These are phyloP conservation scores for Cryptococcus maquisensis DNA, from an alignment of 1,284 basidiomycete species.

Conservation along the genomic window DNA sequence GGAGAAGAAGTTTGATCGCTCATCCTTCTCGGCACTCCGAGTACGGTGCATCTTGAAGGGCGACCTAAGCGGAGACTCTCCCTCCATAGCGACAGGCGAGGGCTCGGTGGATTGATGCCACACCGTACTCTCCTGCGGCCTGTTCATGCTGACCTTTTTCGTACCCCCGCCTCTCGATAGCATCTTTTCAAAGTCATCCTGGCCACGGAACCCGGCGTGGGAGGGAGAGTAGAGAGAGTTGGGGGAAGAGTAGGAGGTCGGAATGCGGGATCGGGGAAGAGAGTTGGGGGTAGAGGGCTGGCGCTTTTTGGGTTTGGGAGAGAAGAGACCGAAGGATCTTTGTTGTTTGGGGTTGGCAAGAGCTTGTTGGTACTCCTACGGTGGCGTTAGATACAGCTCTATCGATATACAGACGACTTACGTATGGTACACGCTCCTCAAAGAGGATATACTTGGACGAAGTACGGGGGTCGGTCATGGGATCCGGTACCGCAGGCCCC, in stretches of 20 bases:
- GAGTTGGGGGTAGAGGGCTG: conserved; percentile 54
- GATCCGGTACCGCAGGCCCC: conserved; percentile 11
- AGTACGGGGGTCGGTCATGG: conserved; percentile 55
- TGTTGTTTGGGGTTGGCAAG: conserved; percentile 55
- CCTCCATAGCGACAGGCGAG: neutral
- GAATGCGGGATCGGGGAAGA: conserved; percentile 10
- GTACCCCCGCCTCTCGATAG: conserved; percentile 44
- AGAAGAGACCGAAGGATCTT: conserved; percentile 44
- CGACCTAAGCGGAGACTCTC: neutral
- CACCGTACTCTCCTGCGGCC: conserved; percentile 19
- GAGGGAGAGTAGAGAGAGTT: neutral
- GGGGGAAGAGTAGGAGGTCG: conserved; percentile 33
- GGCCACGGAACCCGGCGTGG: neutral
- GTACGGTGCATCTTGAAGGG: neutral
- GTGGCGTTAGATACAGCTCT: neutral
- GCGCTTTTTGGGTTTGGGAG: conserved; percentile 59
- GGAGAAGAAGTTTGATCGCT: conserved; percentile 52
- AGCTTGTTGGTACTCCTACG: conserved; percentile 70
- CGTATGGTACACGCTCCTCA: conserved; percentile 74
- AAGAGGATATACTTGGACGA: conserved; percentile 66
- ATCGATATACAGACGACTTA: conserved; percentile 8
- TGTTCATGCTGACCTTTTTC: conserved; percentile 27
- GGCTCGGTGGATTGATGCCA: conserved; percentile 27
- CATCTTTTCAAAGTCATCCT: conserved; percentile 74
- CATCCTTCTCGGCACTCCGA: neutral